Conservation (phyloP, 139 green algal genomes). For the Raphidocelis subcapitata region DNA sequence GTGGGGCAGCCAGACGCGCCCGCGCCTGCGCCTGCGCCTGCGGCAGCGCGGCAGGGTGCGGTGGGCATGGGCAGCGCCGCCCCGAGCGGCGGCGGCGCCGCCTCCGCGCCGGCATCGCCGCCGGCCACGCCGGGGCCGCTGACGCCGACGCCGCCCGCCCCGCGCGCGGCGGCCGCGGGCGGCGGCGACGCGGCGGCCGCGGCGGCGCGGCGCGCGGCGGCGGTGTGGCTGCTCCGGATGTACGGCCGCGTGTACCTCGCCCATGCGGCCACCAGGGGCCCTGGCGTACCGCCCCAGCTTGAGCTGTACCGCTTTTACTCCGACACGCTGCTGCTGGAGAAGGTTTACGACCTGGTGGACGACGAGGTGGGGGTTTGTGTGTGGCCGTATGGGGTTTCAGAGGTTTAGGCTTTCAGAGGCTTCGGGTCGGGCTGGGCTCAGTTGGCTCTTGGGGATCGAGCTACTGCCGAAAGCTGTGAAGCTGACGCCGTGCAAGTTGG, state of each 20-base stretch:
- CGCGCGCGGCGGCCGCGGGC: background rate
- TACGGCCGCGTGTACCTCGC: conserved; percentile 63
- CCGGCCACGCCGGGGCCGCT: background rate
- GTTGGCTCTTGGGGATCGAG: too few species aligned
- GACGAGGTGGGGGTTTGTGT: background rate
- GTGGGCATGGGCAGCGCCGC: conserved; percentile 2
- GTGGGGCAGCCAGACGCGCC: conserved; percentile 1
- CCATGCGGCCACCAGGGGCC: background rate
- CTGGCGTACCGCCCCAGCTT: conserved; percentile 35
- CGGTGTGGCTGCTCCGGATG: conserved; percentile 33
- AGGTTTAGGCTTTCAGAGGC: too few species aligned
- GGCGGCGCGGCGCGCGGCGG: conserved; percentile 4
- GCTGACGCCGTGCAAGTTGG: too few species aligned
- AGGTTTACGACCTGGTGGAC: conserved; percentile 42
- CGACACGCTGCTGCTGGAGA: conserved; percentile 54
- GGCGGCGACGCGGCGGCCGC: background rate
- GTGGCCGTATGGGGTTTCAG: background rate
- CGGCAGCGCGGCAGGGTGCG: background rate
- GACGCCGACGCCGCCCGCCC: background rate
- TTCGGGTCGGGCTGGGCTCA: too few species aligned
- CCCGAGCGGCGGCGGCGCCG: background rate
- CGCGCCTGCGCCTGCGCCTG: background rate
- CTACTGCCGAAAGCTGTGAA: too few species aligned
- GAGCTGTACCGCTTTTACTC: conserved; percentile 68
- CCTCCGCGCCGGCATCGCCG: background rate